These are phyloP conservation scores for Hawksworthiomyces lignivorus DNA, from an alignment of 2,329 filamentous ascomycete species.

Conservation along the genomic window DNA sequence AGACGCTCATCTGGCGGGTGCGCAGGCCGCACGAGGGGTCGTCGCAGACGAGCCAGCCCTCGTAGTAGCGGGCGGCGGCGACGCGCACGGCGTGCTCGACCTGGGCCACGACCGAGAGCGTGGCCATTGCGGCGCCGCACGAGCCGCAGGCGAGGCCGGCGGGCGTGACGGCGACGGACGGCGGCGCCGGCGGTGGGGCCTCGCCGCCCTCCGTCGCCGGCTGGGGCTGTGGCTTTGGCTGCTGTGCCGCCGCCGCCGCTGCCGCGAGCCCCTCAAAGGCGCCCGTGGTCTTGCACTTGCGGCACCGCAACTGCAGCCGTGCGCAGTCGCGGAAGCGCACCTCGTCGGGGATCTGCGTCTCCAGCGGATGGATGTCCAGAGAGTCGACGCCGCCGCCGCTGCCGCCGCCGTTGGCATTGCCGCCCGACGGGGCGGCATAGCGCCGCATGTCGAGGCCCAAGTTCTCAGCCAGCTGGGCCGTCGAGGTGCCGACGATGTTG, in stretches of 20 bases:
- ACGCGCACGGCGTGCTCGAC: conserved; percentile 75
- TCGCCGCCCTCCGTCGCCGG: background rate
- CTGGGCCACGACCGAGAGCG: conserved; percentile 73
- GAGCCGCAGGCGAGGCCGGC: conserved; percentile 66
- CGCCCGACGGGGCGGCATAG: conserved; percentile 48
- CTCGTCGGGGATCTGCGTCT: conserved; percentile 87
- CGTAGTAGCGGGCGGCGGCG: conserved; percentile 79
- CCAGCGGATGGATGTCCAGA: conserved; percentile 77
- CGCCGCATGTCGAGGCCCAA: conserved; percentile 85
- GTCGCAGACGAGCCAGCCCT: conserved; percentile 85
- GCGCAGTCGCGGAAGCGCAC: conserved; percentile 79
- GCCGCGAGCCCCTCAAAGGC: conserved; percentile 67
- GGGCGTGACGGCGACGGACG: conserved; percentile 50
- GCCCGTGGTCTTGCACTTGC: conserved; percentile 65
- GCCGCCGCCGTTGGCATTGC: conserved; percentile 38
- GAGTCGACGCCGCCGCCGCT: conserved; percentile 43
- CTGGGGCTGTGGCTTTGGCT: background rate
- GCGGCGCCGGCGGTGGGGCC: background rate
- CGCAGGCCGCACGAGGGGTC: conserved; percentile 79
- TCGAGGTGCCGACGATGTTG: conserved; percentile 88
- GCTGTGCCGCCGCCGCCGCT: conserved; percentile 29
- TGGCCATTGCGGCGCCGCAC: conserved; percentile 59
- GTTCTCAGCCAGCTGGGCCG: conserved; percentile 82
- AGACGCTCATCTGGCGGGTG: conserved; percentile 88
- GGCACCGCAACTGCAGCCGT: conserved; percentile 71